Evolutionary conservation across 163 green algal genomes (phyloP).

Genomic region (Chlamydomonas reinhardtii): DNA sequence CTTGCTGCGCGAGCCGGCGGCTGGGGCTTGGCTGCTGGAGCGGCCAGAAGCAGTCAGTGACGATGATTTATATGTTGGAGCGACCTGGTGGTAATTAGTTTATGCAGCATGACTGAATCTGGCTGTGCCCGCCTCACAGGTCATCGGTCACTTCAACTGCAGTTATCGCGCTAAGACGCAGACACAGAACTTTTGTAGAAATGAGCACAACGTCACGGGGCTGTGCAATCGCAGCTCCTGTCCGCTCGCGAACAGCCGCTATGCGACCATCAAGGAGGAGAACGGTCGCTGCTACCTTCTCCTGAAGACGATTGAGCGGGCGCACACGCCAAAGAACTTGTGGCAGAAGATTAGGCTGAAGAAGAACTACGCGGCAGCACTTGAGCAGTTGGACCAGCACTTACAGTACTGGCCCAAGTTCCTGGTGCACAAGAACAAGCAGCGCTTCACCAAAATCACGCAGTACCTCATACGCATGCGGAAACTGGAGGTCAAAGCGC

Average conservation of each 20-base stretch:
- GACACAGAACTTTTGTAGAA: constrained; percentile 97
- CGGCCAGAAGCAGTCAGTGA: neutral
- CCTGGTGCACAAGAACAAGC: constrained; percentile 99
- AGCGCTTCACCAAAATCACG: constrained; percentile 99
- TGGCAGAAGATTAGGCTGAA: constrained; percentile 94
- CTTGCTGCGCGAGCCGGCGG: neutral
- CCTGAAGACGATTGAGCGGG: constrained; percentile 96
- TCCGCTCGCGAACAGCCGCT: constrained; percentile 96
- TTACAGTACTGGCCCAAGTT: constrained; percentile 95
- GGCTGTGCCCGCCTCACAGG: constrained; percentile 61
- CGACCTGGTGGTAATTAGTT: no score
- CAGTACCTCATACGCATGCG: constrained; percentile 99
- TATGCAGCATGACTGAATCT: no score
- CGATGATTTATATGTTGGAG: no score
- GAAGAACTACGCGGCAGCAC: constrained; percentile 75
- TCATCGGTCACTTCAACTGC: constrained; percentile 96
- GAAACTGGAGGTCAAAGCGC: constrained; percentile 85
- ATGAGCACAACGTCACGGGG: constrained; percentile 99
- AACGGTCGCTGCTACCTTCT: constrained; percentile 91
- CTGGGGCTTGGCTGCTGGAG: neutral
- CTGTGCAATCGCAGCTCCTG: constrained; percentile 96
- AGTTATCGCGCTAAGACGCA: constrained; percentile 95
- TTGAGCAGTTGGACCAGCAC: constrained; percentile 86
- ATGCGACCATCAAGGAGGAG: constrained; percentile 96
- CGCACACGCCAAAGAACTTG: constrained; percentile 95